Evolutionary conservation across 169 alveolate species (phyloP).

Genomic region (Theileria sp.): DNA sequence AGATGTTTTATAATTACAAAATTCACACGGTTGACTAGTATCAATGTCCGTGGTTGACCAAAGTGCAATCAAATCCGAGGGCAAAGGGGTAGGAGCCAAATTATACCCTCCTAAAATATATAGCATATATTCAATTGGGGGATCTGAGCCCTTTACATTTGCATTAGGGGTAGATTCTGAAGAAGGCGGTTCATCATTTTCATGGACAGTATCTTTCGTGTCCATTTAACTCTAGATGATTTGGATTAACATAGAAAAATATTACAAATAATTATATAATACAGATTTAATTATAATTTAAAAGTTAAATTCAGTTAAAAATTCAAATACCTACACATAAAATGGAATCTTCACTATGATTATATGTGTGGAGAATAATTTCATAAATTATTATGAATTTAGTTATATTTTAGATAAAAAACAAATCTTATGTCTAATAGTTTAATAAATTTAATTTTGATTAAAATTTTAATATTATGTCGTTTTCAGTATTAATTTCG

Average conservation of each 20-base stretch:
- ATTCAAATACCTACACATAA: too few species aligned
- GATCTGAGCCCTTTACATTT: background rate
- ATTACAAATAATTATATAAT: background rate
- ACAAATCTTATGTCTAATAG: background rate
- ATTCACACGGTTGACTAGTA: conserved; percentile 16
- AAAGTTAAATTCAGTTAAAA: background rate
- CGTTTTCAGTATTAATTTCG: background rate
- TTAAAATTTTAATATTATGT: conserved; percentile 6
- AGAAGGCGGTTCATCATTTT: background rate
- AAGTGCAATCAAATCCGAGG: background rate
- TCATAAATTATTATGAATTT: background rate
- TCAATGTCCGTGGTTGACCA: conserved; percentile 18
- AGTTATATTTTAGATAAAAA: background rate
- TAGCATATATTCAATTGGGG: conserved; percentile 17
- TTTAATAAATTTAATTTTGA: background rate
- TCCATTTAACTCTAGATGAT: conserved; percentile 9
- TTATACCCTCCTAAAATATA: conserved; percentile 16
- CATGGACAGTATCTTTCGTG: background rate
- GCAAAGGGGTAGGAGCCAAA: conserved; percentile 33
- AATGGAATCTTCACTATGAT: conserved; percentile 2
- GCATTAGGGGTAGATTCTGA: background rate
- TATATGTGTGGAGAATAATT: background rate
- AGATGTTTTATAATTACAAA: conserved; percentile 13
- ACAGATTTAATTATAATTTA: background rate
- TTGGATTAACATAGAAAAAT: background rate